phyloP scores from a whole-genome alignment of 352 stramenopile genomes.

The Phytophthora niederhauseri region DNA sequence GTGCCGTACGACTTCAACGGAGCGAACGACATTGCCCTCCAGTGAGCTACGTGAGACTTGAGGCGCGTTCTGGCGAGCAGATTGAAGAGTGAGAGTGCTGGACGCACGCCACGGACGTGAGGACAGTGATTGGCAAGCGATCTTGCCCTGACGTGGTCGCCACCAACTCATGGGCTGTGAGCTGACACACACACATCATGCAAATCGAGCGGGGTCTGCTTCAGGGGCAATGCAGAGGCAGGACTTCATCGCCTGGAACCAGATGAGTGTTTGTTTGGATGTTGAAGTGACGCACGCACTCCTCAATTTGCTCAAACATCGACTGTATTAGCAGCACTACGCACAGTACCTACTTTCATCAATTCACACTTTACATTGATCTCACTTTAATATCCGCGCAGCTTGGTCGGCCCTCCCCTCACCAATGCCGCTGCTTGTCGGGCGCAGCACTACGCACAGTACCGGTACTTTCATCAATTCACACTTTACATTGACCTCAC shows the following conservation, averaged over 20 bases:
- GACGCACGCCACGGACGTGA: neutral
- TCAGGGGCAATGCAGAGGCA: slow-evolving; percentile 2
- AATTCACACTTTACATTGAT: neutral
- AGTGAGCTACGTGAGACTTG: neutral
- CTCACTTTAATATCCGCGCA: slow-evolving; percentile 3
- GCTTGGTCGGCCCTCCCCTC: neutral
- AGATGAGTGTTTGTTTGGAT: neutral
- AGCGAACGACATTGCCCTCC: slow-evolving; percentile 10
- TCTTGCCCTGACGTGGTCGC: neutral
- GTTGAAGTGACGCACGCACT: neutral
- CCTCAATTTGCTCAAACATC: neutral
- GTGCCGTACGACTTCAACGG: slow-evolving; percentile 26
- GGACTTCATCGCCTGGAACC: neutral
- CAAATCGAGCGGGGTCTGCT: slow-evolving; percentile 1
- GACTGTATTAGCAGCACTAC: neutral
- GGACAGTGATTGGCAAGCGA: slow-evolving; percentile 1
- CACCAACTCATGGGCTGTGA: neutral
- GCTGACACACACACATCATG: slow-evolving; percentile 9
- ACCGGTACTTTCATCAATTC: too few species aligned
- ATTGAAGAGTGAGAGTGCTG: slow-evolving; percentile 20
- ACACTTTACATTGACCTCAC: neutral
- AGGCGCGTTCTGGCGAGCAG: slow-evolving; percentile 3
- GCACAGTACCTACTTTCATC: too few species aligned
- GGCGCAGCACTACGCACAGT: too few species aligned
- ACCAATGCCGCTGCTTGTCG: slow-evolving; percentile 22